Evolutionary conservation across 78 protist species (phyloP).

Genomic region (Tieghemostelium lacteum): DNA sequence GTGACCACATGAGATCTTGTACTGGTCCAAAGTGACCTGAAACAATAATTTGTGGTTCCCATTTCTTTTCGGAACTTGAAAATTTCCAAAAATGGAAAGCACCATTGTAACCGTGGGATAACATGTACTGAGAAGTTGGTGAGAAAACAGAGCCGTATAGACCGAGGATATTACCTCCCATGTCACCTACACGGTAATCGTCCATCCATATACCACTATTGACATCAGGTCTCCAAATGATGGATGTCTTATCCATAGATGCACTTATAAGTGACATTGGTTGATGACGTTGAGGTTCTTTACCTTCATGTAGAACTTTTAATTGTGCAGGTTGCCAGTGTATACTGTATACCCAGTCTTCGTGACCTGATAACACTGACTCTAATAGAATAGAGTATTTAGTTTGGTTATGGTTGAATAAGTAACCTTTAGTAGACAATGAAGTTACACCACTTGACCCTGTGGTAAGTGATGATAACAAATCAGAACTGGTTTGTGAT

Average conservation of each 20-base stretch:
- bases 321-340: conserved; percentile 59
- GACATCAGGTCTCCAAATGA: conserved; percentile 75
- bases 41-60: conserved; percentile 36
- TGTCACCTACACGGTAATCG: conserved; percentile 72
- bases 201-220: conserved; percentile 81
- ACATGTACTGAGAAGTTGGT: conserved; percentile 32
- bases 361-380: conserved; percentile 80
- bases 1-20: conserved; percentile 66
- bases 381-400: conserved; percentile 34
- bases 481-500: neutral
- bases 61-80: neutral
- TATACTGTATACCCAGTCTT: conserved; percentile 75
- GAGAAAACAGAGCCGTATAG: conserved; percentile 54
- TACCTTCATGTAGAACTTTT: too few relatives aligned
- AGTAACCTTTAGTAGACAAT: conserved; percentile 47
- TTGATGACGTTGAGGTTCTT: conserved; percentile 15
- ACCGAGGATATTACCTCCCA: conserved; percentile 85
- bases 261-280: conserved; percentile 58
- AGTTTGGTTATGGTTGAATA: conserved; percentile 21
- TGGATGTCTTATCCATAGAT: conserved; percentile 82
- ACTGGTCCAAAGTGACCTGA: conserved; percentile 82
- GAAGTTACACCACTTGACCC: conserved; percentile 32
- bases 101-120: conserved; percentile 83
- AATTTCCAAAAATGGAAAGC: conserved; percentile 76
- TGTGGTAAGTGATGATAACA: conserved; percentile 13